Base-by-base conservation (phyloP, 208 protist species). In the Crithidia brevicula region DNA sequence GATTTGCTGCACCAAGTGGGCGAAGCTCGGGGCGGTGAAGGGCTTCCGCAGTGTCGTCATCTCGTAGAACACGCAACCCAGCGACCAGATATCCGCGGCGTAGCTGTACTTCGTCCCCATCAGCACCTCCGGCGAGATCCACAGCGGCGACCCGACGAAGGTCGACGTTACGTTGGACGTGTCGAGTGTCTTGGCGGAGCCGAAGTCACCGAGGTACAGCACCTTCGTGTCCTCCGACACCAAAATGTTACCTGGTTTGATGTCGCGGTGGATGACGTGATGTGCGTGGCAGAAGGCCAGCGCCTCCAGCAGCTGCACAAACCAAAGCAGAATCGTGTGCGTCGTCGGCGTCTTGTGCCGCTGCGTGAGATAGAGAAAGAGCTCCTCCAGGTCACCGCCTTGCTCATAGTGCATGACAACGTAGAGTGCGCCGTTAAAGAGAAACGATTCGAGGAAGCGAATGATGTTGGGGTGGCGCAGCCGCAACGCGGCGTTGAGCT, bases 41-140 rank as follows among this genome's bases (percentile, higher is more conserved):
- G 94, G 77, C 45, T 79, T 74, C 49, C 88, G 54, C 62, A 85
- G 75, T 28, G 85, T 79, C 52, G 87, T 74, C 67, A 98, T 79
- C 60, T 98, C 94, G 66, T 91, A 98, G 42, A 97, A 88, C 28
- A 95, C 82, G 28, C 77, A 88, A 15, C 94, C 94, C 3, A 97
- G 74, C 6, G 93, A 91, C 84, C 96, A 98, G 25, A 98, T 89
- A 73, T 98, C 97, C 9, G 84, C 89, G 62, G 96, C 96, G 49
- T 81, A 80, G 71, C 87, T 93, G 85, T 98, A 99, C 30, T 81
- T 64, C 51, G 92, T 90, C 16, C 89, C 84, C 4, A 83, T 64
- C 43, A 91, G 92, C 50, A 98, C 88, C 71, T 98, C 94, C 0
- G 97, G 97, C 5, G 92, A 93, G 79, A 96, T 89, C 85, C 97